Base-by-base conservation (phyloP, 1,139 yeast species). In the Geotrichum carabidarum region DNA sequence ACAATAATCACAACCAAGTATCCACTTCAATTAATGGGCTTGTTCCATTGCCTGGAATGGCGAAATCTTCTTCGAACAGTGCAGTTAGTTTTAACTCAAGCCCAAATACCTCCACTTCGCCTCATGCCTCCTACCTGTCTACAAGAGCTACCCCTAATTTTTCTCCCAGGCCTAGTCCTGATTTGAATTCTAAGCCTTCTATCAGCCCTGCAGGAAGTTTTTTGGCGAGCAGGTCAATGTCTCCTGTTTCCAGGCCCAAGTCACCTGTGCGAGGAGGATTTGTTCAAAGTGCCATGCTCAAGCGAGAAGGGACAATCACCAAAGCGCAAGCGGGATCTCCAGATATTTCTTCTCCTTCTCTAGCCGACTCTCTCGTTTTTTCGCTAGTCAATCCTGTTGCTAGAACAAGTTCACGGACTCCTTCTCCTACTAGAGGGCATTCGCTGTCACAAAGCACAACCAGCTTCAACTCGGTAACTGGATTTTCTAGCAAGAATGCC, bases 251-350 rank as follows among this genome's bases (percentile, higher is more conserved):
- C 7, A 35, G 59, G 31, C 31, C 56, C 3, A 51, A 60, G 31
- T 60, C 65, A 14, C 68, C 68, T 2, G 56, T 61, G 2, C 48
- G 62, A 44, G 69, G 65, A 11, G 64, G 67, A 15, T 67, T 67
- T 55, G 63, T 67, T 11, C 67, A 65, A 37, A 65, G 68, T 37
- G 70, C 70, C 18, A 57, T 67, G 63, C 57, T 65, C 30, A 64
- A 60, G 45, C 59, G 68, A 12, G 68, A 63, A 44, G 59, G 60
- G 12, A 62, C 62, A 2, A 12, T 59, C 12, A 37, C 44, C 30
- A 34, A 57, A 27, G 40, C 61, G 15, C 51, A 55, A 12, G 31
- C 58, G 11, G 56, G 50, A 31, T 56, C 58, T 11, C 36, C 46
- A 14, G 48, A 18, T 36, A 36, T 44, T 9, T 35, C 43, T 18